Percentiles rank a stretch among this genome's conserved stretches.
Evolutionary conservation across 305 asterid genomes (phyloP).

Genomic region (Fraxinus floribunda): DNA sequence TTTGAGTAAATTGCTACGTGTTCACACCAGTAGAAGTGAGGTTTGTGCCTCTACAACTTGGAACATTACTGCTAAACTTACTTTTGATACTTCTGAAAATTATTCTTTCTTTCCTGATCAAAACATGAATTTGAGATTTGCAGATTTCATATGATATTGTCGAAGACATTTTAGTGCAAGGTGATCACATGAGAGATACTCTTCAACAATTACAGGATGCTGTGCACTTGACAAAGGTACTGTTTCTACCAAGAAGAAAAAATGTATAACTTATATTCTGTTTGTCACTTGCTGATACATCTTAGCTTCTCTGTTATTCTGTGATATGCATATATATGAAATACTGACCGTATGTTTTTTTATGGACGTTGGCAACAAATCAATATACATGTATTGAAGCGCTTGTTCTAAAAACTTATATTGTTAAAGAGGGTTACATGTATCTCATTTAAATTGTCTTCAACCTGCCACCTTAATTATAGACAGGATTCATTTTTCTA

Average conservation of each 20-base stretch:
- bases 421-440: not conserved
- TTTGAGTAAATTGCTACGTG: slow-evolving; percentile 73
- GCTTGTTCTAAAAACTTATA: not conserved
- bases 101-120: slow-evolving; percentile 14
- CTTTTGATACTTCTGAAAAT: slow-evolving; percentile 1
- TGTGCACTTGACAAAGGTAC: slow-evolving; percentile 87
- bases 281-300: slow-evolving; percentile 8
- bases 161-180: slow-evolving; percentile 81
- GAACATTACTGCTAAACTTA: slow-evolving; percentile 17
- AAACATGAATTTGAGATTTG: slow-evolving; percentile 24
- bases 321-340: not conserved
- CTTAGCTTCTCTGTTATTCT: slow-evolving; percentile 9
- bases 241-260: slow-evolving; percentile 14
- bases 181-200: slow-evolving; percentile 71
- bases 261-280: not conserved
- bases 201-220: slow-evolving; percentile 93
- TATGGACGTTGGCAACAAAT: not conserved
- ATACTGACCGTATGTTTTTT: slow-evolving; percentile 1
- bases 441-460: not conserved
- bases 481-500: not conserved
- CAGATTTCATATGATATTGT: slow-evolving; percentile 82
- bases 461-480: not conserved
- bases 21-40: slow-evolving; percentile 78
- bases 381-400: not conserved
- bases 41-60: slow-evolving; percentile 37